Evolutionary conservation across 192 early-diverging fungal genomes (phyloP).

Genomic region (Ambispora gerdemannii): DNA sequence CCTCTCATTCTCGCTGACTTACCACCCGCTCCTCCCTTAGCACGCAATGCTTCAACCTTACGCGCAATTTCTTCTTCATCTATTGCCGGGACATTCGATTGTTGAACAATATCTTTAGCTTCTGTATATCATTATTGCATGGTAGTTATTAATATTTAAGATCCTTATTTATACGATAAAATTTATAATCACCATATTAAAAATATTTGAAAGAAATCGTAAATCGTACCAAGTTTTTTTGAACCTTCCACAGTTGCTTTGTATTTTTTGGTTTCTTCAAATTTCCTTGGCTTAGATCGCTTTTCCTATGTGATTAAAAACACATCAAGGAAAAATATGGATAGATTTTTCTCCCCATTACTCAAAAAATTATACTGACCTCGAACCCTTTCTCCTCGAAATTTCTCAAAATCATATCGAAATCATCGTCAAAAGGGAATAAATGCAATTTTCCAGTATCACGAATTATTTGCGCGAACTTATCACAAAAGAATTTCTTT

Average conservation of each 20-base stretch:
- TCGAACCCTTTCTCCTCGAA: constrained; percentile 64
- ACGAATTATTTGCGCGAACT: constrained; percentile 43
- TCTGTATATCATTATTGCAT: not conserved
- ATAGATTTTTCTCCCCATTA: not conserved
- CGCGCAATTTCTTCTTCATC: constrained; percentile 51
- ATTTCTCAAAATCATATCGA: constrained; percentile 61
- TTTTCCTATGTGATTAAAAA: constrained; percentile 38
- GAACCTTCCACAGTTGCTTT: constrained; percentile 59
- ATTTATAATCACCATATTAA: no score
- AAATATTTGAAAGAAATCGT: no score
- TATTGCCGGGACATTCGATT: constrained; percentile 7
- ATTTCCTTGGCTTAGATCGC: constrained; percentile 64
- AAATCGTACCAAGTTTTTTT: constrained; percentile 36
- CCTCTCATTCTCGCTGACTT: constrained; percentile 19
- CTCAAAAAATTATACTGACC: constrained; percentile 34
- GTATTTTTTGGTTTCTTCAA: constrained; percentile 78
- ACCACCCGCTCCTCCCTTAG: constrained; percentile 2
- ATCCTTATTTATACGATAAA: no score
- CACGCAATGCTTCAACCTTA: constrained; percentile 45
- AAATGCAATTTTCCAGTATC: constrained; percentile 35
- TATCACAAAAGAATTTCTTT: constrained; percentile 63
- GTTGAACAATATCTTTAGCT: not conserved
- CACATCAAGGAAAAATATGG: no score
- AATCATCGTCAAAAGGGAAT: constrained; percentile 63
- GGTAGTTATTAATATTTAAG: not conserved